Percentiles rank a stretch among this genome's conserved stretches.
These are phyloP conservation scores for Triticum turgidum DNA, from an alignment of 176 grass and related monocot genomes.

Conservation along the genomic window DNA sequence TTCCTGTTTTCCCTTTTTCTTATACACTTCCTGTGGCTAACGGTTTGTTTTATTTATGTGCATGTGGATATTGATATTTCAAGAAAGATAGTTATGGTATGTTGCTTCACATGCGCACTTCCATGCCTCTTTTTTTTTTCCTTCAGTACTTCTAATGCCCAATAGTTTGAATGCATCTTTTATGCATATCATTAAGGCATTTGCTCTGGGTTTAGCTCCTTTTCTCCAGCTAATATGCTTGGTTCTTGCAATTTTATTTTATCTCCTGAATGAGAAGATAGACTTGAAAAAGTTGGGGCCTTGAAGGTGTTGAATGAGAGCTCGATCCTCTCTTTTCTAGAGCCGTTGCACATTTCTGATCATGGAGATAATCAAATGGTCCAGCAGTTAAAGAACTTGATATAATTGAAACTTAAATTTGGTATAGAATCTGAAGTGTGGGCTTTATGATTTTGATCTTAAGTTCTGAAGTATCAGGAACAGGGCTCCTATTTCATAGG, in stretches of 20 bases:
- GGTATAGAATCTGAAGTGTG: background rate
- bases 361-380: background rate
- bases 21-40: slow-evolving; percentile 19
- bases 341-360: background rate
- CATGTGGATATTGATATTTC: slow-evolving; percentile 54
- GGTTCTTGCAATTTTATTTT: background rate
- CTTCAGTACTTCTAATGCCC: slow-evolving; percentile 9
- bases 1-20: slow-evolving; percentile 33
- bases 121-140: background rate
- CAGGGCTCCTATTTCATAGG: background rate
- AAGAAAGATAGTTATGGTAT: slow-evolving; percentile 62
- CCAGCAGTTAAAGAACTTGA: background rate
- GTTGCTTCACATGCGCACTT: slow-evolving; percentile 5
- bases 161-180: slow-evolving; percentile 19
- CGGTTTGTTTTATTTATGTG: slow-evolving; percentile 40
- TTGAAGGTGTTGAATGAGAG: slow-evolving; percentile 6
- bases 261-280: background rate
- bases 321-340: background rate
- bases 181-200: background rate
- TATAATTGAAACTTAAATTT: slow-evolving; percentile 16
- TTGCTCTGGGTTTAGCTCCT: background rate
- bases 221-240: background rate
- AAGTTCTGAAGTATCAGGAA: slow-evolving; percentile 27
- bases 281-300: background rate
- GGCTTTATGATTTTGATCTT: slow-evolving; percentile 8